These are phyloP conservation scores for Pseudozyma tsukubaensis DNA, from an alignment of 1,284 basidiomycete genomes.

Conservation along the genomic window DNA sequence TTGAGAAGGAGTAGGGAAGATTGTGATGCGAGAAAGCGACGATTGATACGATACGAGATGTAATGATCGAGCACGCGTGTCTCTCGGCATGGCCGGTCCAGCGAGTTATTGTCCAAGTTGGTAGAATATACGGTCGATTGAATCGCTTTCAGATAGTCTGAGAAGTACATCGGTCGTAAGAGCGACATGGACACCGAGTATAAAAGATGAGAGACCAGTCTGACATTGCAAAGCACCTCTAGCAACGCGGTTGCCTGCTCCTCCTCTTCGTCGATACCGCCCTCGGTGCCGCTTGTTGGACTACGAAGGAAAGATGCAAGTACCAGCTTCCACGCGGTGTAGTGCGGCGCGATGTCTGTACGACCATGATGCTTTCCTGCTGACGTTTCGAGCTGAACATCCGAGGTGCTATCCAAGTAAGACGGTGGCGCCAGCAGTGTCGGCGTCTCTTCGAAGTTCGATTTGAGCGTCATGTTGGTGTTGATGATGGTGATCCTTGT, in stretches of 20 bases:
- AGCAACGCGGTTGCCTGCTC: slow-evolving; percentile 16
- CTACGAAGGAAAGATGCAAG: slow-evolving; percentile 5
- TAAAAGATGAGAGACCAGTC: slow-evolving; percentile 34
- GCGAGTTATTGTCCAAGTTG: slow-evolving; percentile 7
- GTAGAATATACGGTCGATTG: slow-evolving; percentile 32
- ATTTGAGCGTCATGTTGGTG: slow-evolving; percentile 25
- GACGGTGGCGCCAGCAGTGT: slow-evolving; percentile 35
- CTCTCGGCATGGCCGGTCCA: slow-evolving; percentile 29
- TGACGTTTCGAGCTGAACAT: background rate
- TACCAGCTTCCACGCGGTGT: slow-evolving; percentile 32
- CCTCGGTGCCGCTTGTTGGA: background rate
- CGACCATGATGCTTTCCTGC: background rate
- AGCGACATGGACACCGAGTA: slow-evolving; percentile 38
- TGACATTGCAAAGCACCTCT: slow-evolving; percentile 29
- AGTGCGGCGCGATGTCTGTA: slow-evolving; percentile 23
- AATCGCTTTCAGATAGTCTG: slow-evolving; percentile 30
- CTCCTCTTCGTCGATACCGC: slow-evolving; percentile 30
- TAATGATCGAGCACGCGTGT: slow-evolving; percentile 46
- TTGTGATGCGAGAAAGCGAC: slow-evolving; percentile 17
- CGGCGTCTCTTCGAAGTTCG: slow-evolving; percentile 41
- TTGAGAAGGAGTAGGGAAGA: slow-evolving; percentile 41
- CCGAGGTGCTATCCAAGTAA: slow-evolving; percentile 33
- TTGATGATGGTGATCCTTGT: background rate
- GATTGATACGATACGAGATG: slow-evolving; percentile 39
- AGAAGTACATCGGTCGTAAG: slow-evolving; percentile 27